A percentile compares a stretch with the other conserved stretches of the same genome.
These are phyloP conservation scores for Diplodia corticola DNA, from an alignment of 2,329 filamentous ascomycete genomes.

Conservation along the genomic window DNA sequence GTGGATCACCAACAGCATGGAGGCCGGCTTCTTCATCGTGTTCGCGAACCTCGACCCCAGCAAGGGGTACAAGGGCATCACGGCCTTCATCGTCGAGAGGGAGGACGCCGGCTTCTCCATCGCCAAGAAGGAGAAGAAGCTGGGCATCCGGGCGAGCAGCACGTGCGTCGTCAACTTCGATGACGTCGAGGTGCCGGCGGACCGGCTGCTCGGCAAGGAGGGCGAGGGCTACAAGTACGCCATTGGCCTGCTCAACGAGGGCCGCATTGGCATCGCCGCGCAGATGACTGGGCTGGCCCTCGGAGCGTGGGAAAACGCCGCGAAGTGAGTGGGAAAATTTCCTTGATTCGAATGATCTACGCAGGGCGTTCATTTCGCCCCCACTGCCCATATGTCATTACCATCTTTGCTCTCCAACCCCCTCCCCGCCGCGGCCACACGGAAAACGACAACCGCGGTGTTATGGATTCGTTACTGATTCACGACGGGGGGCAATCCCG, in stretches of 20 bases:
- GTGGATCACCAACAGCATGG: slow-evolving; percentile 99
- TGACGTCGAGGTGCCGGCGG: slow-evolving; percentile 85
- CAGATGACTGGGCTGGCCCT: slow-evolving; percentile 98
- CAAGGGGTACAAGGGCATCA: slow-evolving; percentile 96
- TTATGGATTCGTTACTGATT: background rate
- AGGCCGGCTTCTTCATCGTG: slow-evolving; percentile 93
- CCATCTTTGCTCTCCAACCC: no score
- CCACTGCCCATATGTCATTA: background rate
- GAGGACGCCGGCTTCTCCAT: slow-evolving; percentile 85
- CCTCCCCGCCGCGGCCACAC: background rate
- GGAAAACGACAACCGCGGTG: slow-evolving; percentile 3
- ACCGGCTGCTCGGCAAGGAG: slow-evolving; percentile 82
- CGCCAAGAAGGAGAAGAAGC: slow-evolving; percentile 99
- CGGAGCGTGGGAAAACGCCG: slow-evolving; percentile 93
- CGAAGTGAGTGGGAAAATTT: slow-evolving; percentile 53
- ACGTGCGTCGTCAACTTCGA: slow-evolving; percentile 98
- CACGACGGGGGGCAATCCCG: background rate
- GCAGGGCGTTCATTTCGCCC: background rate
- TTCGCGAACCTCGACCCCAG: slow-evolving; percentile 92
- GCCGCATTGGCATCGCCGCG: slow-evolving; percentile 94
- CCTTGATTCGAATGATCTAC: slow-evolving; percentile 1
- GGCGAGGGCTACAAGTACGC: slow-evolving; percentile 98
- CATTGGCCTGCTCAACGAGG: slow-evolving; percentile 91
- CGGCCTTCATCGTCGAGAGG: slow-evolving; percentile 94
- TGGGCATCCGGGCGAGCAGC: slow-evolving; percentile 92